Evolutionary conservation across 495 filamentous ascomycete genomes (phyloP).

Genomic region (Trichoderma orchidacearum): DNA sequence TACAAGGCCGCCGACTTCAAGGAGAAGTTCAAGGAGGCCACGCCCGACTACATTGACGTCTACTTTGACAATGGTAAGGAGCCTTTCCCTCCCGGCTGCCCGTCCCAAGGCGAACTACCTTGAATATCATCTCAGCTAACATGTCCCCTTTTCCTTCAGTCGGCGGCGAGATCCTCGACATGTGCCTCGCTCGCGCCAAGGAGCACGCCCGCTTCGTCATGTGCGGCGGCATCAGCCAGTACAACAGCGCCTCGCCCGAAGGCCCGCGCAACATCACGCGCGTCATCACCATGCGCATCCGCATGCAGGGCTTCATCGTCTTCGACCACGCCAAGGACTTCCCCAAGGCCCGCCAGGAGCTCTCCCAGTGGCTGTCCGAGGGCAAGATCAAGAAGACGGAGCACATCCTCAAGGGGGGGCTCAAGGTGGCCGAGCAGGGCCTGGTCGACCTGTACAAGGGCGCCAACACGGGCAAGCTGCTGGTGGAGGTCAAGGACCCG

Average conservation of each 20-base stretch:
- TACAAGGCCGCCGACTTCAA: slow-evolving; percentile 46
- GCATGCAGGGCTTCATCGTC: slow-evolving; percentile 46
- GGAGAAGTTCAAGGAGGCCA: slow-evolving; percentile 38
- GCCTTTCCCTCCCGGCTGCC: background rate
- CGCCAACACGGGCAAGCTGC: slow-evolving; percentile 23
- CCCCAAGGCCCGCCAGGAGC: slow-evolving; percentile 22
- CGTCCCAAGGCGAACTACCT: background rate
- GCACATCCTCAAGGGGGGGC: slow-evolving; percentile 35
- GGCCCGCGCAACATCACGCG: slow-evolving; percentile 24
- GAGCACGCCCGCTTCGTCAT: slow-evolving; percentile 43
- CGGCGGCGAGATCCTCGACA: slow-evolving; percentile 47
- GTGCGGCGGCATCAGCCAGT: slow-evolving; percentile 36
- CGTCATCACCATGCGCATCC: slow-evolving; percentile 23
- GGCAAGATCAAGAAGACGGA: slow-evolving; percentile 37
- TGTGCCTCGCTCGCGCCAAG: slow-evolving; percentile 43
- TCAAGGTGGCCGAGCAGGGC: slow-evolving; percentile 32
- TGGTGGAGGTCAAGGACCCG: slow-evolving; percentile 6
- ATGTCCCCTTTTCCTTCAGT: slow-evolving; percentile 12
- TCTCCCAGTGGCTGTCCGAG: slow-evolving; percentile 31
- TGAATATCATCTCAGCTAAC: background rate
- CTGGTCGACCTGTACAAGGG: slow-evolving; percentile 38
- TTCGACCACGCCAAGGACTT: slow-evolving; percentile 29
- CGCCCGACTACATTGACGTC: slow-evolving; percentile 45
- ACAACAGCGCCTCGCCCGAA: slow-evolving; percentile 16
- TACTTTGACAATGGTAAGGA: slow-evolving; percentile 48